Base-by-base conservation (phyloP, 495 filamentous ascomycete species). In the Aspergillus cavernicola region DNA sequence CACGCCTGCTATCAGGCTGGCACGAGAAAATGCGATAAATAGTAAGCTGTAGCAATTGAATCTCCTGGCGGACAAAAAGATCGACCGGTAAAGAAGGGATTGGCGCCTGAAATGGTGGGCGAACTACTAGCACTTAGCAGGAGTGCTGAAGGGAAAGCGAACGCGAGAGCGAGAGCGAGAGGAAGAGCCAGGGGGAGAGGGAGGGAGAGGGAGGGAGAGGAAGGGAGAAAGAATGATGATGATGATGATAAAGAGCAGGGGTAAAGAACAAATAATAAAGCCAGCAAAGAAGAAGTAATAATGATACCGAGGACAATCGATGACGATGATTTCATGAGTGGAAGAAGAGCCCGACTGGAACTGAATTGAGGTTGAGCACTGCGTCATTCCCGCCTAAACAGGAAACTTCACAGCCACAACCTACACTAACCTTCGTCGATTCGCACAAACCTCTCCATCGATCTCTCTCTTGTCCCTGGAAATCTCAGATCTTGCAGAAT, bases 1-100 rank as follows among this genome's bases (percentile, higher is more conserved):
- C 26, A 19, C 48, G 39, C 33, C 50, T 29, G 50, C 42, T 23
- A 10, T 18, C 31, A 44, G 49, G 49, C 42, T 23, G 49, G 48
- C 35, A 47, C 43, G 42, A 37, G 36, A 43, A 22, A 24, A 26
- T 6, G 7, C 8, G 9, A 24, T 33, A 38, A 19, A 23, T 19
- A 46, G 26, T 18, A 41, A 50, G 49, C 44, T 39, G 28, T 12
- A 43, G 22, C 37, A 39, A 50, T 42, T 53, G 36, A 37, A 7
- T 48, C 16, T 22, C 41, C 31, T 41, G 16, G 20, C 20, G 16
- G 36, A 41, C 37, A 26, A 23, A 41, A 42, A 36, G 22, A 23
- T 22, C 43, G 40, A 39, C 41, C 37, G 20, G 12, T n/a, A 50
- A 36, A n/a, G 29, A 43, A 36, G 18, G 45, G 35, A 41, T 22